Evolutionary conservation across 208 protist species (phyloP).

Genomic region (Entamoeba dispar): DNA sequence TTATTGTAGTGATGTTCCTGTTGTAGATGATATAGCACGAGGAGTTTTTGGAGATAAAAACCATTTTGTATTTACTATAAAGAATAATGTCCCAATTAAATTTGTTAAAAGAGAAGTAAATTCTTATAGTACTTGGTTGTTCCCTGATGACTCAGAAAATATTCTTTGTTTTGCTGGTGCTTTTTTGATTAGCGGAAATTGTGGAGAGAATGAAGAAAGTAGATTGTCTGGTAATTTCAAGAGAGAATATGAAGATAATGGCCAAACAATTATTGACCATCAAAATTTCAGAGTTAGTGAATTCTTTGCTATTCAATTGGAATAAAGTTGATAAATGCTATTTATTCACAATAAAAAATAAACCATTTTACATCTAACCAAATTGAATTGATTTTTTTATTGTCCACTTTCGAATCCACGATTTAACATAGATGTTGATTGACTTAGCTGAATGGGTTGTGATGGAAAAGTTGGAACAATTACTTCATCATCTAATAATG

Average conservation of each 20-base stretch:
- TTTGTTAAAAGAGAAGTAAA: background rate
- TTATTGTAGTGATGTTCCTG: background rate
- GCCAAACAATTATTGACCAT: background rate
- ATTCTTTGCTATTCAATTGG: too few relatives aligned
- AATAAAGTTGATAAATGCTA: too few relatives aligned
- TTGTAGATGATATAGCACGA: background rate
- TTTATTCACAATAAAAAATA: too few relatives aligned
- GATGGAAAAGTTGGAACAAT: too few relatives aligned
- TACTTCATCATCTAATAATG: too few relatives aligned
- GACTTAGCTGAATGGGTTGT: too few relatives aligned
- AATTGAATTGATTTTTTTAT: too few relatives aligned
- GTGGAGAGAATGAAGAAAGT: background rate
- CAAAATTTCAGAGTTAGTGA: too few relatives aligned
- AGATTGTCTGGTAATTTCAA: background rate
- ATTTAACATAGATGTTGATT: too few relatives aligned
- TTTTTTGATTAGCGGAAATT: background rate
- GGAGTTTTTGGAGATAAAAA: background rate
- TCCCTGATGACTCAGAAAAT: background rate
- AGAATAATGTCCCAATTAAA: background rate
- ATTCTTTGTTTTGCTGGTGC: background rate
- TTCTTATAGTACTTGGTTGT: background rate
- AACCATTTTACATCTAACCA: too few relatives aligned
- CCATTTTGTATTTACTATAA: background rate
- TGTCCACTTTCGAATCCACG: too few relatives aligned
- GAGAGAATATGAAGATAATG: background rate